Base-by-base conservation (phyloP, 2,329 filamentous ascomycete genomes). In the Fusarium robinianum region DNA sequence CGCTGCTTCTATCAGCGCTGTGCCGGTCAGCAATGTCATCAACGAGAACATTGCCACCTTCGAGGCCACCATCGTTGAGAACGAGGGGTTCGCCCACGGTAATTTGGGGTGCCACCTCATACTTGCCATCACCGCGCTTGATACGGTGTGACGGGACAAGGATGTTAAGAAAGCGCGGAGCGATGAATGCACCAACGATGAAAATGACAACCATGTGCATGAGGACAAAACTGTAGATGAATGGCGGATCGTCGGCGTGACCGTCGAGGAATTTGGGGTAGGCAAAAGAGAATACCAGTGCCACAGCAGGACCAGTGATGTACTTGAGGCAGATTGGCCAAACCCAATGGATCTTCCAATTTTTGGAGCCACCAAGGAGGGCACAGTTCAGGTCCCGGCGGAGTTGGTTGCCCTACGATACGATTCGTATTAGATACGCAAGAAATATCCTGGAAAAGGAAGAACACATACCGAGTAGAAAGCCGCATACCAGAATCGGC, bases 321-420 rank as follows among this genome's bases (percentile, higher is more conserved):
- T 73, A 77, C 6, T 73, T 72, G 0, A 75, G 58, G 0, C 77
- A 62, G 7, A 72, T 39, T 0, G 74, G 71, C 60, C 75, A 73
- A 51, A 76, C 68, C 19, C 18, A 47, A 3, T 75, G 76, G 3
- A 80, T 77, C 4, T 61, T 69, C 77, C 76, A 79, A 51, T 80
- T 80, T 8, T 71, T 72, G 9, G 72, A 69, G 2, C 62, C 63
- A 0, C n/a, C 16, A 0, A 71, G 72, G 19, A 79, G 70, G 6
- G 75, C 70, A 4, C 66, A 41, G 47, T 80, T 79, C 5, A 79
- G 70, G 46, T 79, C 76, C 6, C 68, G 71, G 12, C 72, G 69
- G 11, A 80, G 63, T 65, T 79, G 77, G 52, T 78, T 75, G 36
- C 74, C 75, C 73, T 77, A 38, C 63, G 71, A 39, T 30, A 12